A percentile compares a stretch with the other conserved stretches of the same genome.
These are phyloP conservation scores for Fagus crenata DNA, from an alignment of 306 rosid genomes.

Conservation along the genomic window DNA sequence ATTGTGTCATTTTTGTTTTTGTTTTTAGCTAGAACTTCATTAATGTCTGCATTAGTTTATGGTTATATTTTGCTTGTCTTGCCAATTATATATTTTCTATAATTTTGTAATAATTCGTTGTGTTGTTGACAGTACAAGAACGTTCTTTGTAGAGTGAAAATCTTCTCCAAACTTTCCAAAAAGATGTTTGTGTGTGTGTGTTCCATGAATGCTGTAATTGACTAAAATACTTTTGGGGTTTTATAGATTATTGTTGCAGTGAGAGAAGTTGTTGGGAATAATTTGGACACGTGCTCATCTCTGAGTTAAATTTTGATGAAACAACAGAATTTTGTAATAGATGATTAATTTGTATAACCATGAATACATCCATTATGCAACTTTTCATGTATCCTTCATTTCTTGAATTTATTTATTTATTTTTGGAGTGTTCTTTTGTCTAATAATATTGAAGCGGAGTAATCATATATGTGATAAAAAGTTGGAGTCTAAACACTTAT, in stretches of 20 bases:
- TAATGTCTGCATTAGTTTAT: not conserved
- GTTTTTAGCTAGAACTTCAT: not conserved
- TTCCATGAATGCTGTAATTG: not conserved
- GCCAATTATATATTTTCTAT: not conserved
- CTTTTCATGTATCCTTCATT: not conserved
- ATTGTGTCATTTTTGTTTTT: not conserved
- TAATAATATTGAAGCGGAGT: not conserved
- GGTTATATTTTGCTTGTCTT: not conserved
- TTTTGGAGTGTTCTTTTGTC: not conserved
- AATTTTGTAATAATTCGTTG: not conserved
- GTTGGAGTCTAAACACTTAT: conserved; percentile 9
- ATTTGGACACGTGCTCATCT: not conserved
- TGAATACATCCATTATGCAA: not conserved
- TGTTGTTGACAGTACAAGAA: not conserved
- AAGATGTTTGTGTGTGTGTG: no score
- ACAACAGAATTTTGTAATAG: not conserved
- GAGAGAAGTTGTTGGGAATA: not conserved
- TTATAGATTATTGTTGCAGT: not conserved
- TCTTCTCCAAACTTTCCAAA: not conserved
- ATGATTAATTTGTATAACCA: not conserved
- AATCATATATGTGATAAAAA: not conserved
- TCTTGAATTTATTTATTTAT: not conserved
- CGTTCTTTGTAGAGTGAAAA: not conserved
- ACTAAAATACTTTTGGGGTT: not conserved
- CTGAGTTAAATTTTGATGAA: not conserved